Evolutionary conservation across 805 yeast genomes (phyloP).

Genomic region (Wickerhamiella brachini): DNA sequence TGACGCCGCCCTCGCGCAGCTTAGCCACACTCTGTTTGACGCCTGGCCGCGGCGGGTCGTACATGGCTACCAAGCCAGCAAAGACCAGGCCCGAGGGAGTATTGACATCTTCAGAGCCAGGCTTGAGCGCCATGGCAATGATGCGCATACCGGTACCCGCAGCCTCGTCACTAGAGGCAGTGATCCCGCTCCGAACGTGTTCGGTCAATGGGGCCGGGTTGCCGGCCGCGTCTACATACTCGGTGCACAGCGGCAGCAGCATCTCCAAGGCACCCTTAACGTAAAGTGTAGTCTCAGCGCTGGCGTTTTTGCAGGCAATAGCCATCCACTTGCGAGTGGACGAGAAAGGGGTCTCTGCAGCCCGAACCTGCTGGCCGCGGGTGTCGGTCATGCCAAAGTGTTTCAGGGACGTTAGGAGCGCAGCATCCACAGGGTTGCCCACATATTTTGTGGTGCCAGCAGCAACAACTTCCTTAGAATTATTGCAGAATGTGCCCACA

Average conservation of each 20-base stretch:
- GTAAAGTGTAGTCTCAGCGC: slow-evolving; percentile 39
- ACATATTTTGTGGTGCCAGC: slow-evolving; percentile 61
- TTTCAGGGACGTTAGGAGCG: slow-evolving; percentile 60
- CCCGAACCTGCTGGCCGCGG: slow-evolving; percentile 45
- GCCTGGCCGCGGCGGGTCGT: slow-evolving; percentile 92
- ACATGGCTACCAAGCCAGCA: slow-evolving; percentile 86
- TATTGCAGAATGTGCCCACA: slow-evolving; percentile 26
- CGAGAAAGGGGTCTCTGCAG: slow-evolving; percentile 70
- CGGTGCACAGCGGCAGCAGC: slow-evolving; percentile 46
- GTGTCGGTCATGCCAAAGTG: slow-evolving; percentile 52
- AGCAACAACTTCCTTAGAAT: slow-evolving; percentile 27
- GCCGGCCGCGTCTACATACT: slow-evolving; percentile 46
- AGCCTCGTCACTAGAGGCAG: slow-evolving; percentile 43
- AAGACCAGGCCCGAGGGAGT: slow-evolving; percentile 61
- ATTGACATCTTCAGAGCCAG: slow-evolving; percentile 71
- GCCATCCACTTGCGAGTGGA: slow-evolving; percentile 86
- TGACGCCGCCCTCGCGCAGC: slow-evolving; percentile 84
- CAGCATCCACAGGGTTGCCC: slow-evolving; percentile 94
- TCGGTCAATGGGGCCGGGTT: slow-evolving; percentile 44
- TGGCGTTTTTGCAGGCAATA: slow-evolving; percentile 50
- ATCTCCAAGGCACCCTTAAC: slow-evolving; percentile 89
- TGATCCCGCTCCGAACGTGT: slow-evolving; percentile 34
- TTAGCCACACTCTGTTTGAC: slow-evolving; percentile 63
- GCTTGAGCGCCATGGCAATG: slow-evolving; percentile 57
- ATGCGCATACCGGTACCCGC: slow-evolving; percentile 82